Conservation (phyloP, 345 rosid genomes). For the Syzygium jambos region DNA sequence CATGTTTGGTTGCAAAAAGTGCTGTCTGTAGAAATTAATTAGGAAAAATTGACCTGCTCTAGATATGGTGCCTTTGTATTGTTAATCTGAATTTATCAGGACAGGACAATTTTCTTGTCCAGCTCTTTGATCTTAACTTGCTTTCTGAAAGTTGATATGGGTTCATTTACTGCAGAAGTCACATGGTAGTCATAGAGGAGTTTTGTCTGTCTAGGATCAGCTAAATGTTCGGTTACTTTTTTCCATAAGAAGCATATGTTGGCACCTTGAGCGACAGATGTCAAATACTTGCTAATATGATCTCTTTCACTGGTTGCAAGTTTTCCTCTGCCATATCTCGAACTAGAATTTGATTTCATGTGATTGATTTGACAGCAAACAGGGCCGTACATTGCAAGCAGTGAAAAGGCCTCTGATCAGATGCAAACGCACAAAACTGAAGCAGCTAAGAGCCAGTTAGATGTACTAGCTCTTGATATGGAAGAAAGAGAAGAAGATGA, state of each 20-base stretch:
- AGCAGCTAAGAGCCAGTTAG: constrained; percentile 6
- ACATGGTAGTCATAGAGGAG: not conserved
- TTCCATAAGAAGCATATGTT: not conserved
- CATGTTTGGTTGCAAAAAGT: not conserved
- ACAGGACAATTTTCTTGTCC: not conserved
- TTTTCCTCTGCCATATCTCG: not conserved
- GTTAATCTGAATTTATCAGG: not conserved
- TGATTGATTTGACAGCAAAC: constrained; percentile 16
- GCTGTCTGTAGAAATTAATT: not conserved
- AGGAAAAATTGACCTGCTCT: not conserved
- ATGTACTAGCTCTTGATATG: constrained; percentile 10
- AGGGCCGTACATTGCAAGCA: constrained; percentile 7
- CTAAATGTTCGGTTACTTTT: not conserved
- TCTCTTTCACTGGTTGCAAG: not conserved
- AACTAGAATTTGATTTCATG: not conserved
- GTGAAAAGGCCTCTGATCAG: constrained; percentile 8
- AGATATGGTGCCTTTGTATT: not conserved
- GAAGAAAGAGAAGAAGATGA: not conserved
- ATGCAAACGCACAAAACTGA: constrained; percentile 1
- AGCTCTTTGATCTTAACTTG: not conserved
- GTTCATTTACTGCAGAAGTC: not conserved
- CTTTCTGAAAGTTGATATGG: not conserved
- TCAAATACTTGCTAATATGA: not conserved
- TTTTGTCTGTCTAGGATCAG: not conserved
- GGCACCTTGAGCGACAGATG: not conserved